Evolutionary conservation across 441 rosid genomes (phyloP).

Genomic region (Adansonia madagascariensis): DNA sequence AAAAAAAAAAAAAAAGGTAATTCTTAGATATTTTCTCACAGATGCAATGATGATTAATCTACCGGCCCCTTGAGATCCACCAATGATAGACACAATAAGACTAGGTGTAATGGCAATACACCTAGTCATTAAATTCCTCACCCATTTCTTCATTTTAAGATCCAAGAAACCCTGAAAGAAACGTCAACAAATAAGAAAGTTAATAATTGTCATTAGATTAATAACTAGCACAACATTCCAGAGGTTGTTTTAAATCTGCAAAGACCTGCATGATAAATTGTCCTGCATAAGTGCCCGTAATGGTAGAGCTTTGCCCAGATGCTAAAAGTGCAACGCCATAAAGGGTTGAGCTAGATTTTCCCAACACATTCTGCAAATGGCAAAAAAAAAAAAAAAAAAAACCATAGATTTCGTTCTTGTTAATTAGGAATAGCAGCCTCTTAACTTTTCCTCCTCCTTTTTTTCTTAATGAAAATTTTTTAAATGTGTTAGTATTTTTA

Average conservation of each 20-base stretch:
- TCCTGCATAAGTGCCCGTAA: conserved; percentile 79
- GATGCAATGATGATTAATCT: conserved; percentile 65
- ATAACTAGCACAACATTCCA: background rate
- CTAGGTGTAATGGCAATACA: conserved; percentile 65
- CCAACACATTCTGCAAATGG: conserved; percentile 69
- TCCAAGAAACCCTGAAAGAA: conserved; percentile 41
- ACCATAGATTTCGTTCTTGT: background rate
- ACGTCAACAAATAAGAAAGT: background rate
- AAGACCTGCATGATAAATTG: conserved; percentile 73
- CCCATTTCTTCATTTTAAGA: conserved; percentile 64
- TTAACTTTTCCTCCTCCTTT: too few species aligned
- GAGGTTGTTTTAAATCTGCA: background rate
- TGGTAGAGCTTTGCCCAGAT: conserved; percentile 72
- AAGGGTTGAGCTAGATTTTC: conserved; percentile 60
- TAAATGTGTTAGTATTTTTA: background rate
- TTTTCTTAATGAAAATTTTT: background rate
- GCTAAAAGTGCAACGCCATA: conserved; percentile 71
- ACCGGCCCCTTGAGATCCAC: conserved; percentile 61
- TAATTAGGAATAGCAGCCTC: too few species aligned
- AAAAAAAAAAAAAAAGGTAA: too few species aligned
- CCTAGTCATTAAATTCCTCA: conserved; percentile 64
- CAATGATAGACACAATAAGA: conserved; percentile 59
- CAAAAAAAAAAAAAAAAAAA: background rate
- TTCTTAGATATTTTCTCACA: conserved; percentile 33
- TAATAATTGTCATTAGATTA: background rate